Base-by-base conservation (phyloP, 371 early-diverging fungal genomes). In the Mortierella sp. region DNA sequence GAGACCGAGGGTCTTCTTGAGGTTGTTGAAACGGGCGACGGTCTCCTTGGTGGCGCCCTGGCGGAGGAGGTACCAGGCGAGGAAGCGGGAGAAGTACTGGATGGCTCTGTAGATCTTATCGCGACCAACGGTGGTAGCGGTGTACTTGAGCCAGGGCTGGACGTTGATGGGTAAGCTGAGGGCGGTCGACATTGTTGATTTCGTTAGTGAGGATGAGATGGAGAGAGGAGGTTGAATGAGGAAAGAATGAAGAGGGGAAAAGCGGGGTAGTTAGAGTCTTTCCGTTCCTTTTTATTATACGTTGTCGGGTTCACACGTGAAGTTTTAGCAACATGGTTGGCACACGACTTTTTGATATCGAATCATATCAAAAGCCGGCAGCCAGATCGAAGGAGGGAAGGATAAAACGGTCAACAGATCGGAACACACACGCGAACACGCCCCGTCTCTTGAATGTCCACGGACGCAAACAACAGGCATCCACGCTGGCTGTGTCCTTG, bases 81-180 rank as follows among this genome's bases (percentile, higher is more conserved):
- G 71, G 73, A 93, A 90, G 10, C 94, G 91, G 5, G 94, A 89
- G 85, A 94, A 91, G 87, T 95, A 95, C 82, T 96, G 96, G 1
- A 94, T 88, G n/a, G 90, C 70, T 64, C 95, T 88, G 79, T 94
- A 95, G 2, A 89, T 72, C 79, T 96, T 96, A 85, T 96, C 96
- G 70, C 96, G 92, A 55, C 95, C 96, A 1, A 86, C 88, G 7
- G 94, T 93, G 37, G 91, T 91, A 65, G 75, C 81, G 19, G 91
- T 85, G 77, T 83, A 92, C 70, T 85, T 77, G 45, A 90, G 83
- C 77, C 80, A 87, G 55, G 82, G 72, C 63, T 83, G 75, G 14
- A 80, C 77, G 16, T 73, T 73, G 50, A 72, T 67, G 76, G 87
- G 89, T 66, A 86, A 86, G 63, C 75, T 71, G 53, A 79, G 73